Evolutionary conservation across 192 early-diverging fungal species (phyloP).

Genomic region (Rhizophagus sp.): DNA sequence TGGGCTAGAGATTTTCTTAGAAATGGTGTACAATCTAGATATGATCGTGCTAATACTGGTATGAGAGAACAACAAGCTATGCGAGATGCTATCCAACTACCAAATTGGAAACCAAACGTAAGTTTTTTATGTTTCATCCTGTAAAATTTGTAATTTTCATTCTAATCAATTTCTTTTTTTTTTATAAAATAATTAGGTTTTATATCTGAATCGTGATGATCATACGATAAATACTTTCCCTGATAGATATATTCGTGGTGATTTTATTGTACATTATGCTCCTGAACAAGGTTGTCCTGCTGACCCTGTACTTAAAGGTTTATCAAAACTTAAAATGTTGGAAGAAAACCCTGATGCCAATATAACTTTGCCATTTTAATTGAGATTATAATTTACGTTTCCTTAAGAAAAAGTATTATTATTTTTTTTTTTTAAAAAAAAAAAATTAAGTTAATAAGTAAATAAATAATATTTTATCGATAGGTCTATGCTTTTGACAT

Average conservation of each 20-base stretch:
- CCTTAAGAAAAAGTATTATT: too few species aligned
- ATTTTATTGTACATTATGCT: constrained; percentile 59
- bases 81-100: constrained; percentile 49
- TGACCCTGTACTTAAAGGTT: not conserved
- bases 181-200: too few species aligned
- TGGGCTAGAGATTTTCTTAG: constrained; percentile 51
- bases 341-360: not conserved
- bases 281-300: constrained; percentile 34
- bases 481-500: too few species aligned
- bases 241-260: constrained; percentile 37
- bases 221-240: constrained; percentile 61
- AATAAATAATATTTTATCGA: too few species aligned
- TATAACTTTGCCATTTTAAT: not conserved
- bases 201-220: constrained; percentile 40
- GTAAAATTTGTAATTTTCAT: too few species aligned
- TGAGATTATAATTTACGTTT: too few species aligned
- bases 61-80: constrained; percentile 57
- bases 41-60: constrained; percentile 34
- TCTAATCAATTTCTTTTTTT: too few species aligned
- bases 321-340: not conserved
- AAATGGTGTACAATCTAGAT: constrained; percentile 37
- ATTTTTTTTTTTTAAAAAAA: too few species aligned
- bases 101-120: constrained; percentile 37
- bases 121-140: not conserved
- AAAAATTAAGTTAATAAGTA: too few species aligned